Conservation (phyloP, 2,329 filamentous ascomycete genomes). For the Botryosphaeria dothidea region DNA sequence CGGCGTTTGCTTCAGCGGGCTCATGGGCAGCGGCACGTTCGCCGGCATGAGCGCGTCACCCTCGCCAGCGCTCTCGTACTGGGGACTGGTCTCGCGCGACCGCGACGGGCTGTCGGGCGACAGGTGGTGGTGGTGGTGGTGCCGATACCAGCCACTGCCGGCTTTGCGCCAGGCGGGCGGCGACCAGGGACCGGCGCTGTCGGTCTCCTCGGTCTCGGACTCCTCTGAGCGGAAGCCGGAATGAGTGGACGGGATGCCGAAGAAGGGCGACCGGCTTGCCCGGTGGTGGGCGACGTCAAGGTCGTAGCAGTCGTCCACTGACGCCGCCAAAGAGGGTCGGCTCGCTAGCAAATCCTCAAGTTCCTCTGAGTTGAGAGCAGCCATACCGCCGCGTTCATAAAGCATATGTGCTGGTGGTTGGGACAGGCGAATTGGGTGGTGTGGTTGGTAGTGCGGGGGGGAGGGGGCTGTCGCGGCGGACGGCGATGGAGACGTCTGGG, state of each 20-base stretch:
- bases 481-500: slow-evolving; percentile 9
- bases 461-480: neutral
- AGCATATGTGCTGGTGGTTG: slow-evolving; percentile 12
- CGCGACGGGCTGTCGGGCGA: slow-evolving; percentile 47
- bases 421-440: neutral
- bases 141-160: slow-evolving; percentile 60
- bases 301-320: slow-evolving; percentile 41
- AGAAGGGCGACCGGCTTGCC: slow-evolving; percentile 49
- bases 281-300: slow-evolving; percentile 35
- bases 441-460: slow-evolving; percentile 4
- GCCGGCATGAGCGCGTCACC: slow-evolving; percentile 53
- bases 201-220: slow-evolving; percentile 46
- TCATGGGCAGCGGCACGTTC: slow-evolving; percentile 62
- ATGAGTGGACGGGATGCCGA: slow-evolving; percentile 59
- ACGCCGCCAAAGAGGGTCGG: slow-evolving; percentile 39
- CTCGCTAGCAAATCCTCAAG: slow-evolving; percentile 5
- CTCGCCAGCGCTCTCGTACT: slow-evolving; percentile 59
- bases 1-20: slow-evolving; percentile 58
- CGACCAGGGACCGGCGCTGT: slow-evolving; percentile 59
- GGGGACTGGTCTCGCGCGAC: slow-evolving; percentile 60
- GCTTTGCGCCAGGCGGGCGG: slow-evolving; percentile 65
- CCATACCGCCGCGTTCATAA: slow-evolving; percentile 18
- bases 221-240: slow-evolving; percentile 63
- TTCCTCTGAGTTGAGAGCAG: slow-evolving; percentile 14
- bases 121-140: slow-evolving; percentile 29